Percentiles rank a stretch among this genome's conserved stretches.
These are phyloP conservation scores for Diaporthe sp. DNA, from an alignment of 2,329 filamentous ascomycete genomes.

Conservation along the genomic window DNA sequence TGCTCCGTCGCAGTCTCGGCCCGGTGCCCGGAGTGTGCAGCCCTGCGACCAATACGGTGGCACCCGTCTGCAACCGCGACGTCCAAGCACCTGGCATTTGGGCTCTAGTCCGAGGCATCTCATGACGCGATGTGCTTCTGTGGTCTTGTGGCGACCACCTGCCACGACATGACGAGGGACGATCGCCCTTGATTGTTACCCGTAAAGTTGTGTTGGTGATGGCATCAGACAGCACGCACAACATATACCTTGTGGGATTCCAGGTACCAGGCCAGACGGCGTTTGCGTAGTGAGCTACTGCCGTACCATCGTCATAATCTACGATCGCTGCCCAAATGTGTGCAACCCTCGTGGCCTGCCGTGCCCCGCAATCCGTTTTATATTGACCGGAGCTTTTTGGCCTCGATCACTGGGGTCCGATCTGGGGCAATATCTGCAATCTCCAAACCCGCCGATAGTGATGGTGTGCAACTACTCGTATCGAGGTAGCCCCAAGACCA, in stretches of 20 bases:
- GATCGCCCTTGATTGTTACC: background rate
- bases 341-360: conserved; percentile 25
- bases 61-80: conserved; percentile 6
- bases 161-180: background rate
- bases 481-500: background rate
- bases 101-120: conserved; percentile 18
- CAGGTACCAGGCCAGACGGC: background rate
- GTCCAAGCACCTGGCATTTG: conserved; percentile 9
- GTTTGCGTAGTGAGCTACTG: background rate
- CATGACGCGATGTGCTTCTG: conserved; percentile 18
- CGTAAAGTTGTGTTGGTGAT: conserved; percentile 1
- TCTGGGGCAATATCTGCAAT: conserved; percentile 6
- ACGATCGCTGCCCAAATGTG: conserved; percentile 12
- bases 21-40: conserved; percentile 25
- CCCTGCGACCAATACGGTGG: conserved; percentile 21
- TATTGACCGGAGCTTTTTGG: conserved; percentile 23
- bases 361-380: conserved; percentile 21
- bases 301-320: background rate
- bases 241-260: background rate
- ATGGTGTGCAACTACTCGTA: conserved; percentile 22
- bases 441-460: background rate
- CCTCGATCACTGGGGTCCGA: conserved; percentile 13
- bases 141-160: background rate
- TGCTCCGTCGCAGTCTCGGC: conserved; percentile 26
- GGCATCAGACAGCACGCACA: background rate